These are phyloP conservation scores for Theobroma grandiflorum DNA, from an alignment of 441 rosid genomes.

Conservation along the genomic window DNA sequence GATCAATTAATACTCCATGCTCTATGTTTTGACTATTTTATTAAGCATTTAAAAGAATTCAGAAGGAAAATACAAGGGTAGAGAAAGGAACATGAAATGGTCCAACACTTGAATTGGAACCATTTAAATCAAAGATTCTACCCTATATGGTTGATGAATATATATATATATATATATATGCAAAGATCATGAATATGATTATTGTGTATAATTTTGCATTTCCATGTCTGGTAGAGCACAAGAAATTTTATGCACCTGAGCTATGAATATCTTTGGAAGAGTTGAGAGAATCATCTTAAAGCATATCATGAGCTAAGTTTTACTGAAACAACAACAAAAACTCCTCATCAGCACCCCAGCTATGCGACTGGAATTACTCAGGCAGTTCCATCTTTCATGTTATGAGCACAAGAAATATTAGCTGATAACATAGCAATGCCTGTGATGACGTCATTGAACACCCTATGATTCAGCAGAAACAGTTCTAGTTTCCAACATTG, in stretches of 20 bases:
- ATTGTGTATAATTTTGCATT: neutral
- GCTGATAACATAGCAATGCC: slow-evolving; percentile 18
- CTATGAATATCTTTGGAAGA: slow-evolving; percentile 13
- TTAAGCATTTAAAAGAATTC: neutral
- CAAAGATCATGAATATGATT: neutral
- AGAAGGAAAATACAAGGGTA: slow-evolving; percentile 7
- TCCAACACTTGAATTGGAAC: slow-evolving; percentile 16
- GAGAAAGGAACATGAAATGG: slow-evolving; percentile 10
- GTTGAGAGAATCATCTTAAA: slow-evolving; percentile 3
- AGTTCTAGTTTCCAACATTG: slow-evolving; percentile 55
- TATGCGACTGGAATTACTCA: slow-evolving; percentile 15
- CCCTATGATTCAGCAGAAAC: slow-evolving; percentile 33
- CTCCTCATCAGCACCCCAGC: slow-evolving; percentile 1
- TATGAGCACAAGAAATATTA: slow-evolving; percentile 20
- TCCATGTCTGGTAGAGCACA: slow-evolving; percentile 8
- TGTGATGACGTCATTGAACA: slow-evolving; percentile 30
- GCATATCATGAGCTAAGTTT: neutral
- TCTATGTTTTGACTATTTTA: neutral
- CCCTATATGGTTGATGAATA: neutral
- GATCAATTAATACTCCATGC: neutral
- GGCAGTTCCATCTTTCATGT: slow-evolving; percentile 12
- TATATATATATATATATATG: neutral
- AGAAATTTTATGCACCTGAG: slow-evolving; percentile 17
- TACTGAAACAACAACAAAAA: slow-evolving; percentile 1
- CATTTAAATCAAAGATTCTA: slow-evolving; percentile 2